Evolutionary conservation across 2,329 filamentous ascomycete genomes (phyloP), one percentile per base, ranked within the genome.

Genomic region (Pestalotiopsis sp.): DNA sequence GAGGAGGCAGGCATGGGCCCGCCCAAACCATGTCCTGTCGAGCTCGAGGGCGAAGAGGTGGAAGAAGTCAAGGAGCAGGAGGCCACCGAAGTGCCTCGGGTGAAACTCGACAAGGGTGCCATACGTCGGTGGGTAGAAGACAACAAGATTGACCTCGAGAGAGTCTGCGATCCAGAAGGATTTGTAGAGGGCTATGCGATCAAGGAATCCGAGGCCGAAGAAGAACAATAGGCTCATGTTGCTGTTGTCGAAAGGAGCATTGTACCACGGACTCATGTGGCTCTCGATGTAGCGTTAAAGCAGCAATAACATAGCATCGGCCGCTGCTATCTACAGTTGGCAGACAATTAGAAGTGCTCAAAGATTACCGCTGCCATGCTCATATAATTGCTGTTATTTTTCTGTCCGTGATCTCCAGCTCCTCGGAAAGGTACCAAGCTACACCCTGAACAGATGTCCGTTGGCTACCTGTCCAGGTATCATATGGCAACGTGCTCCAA

Each of bases 151-250:
- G 86, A 85, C 65, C 77, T 95, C 64, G 86, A 88, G 66, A 87
- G 86, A 74, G 86, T 90, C 1, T 93, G 96, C 65, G 91, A 93
- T 78, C 87, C 91, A 4, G 86, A 90, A 1, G 94, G 93, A 1
- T 97, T 97, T 73, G 80, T 91, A 6, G 88, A 91, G 70, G 87
- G 89, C 66, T 92, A 92, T 78, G 88, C 88, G 13, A 80, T 86
- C 63, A 86, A 83, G 74, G 70, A 74, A 36, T 79, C 77, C 3
- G 77, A 77, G 67, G 76, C 69, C 12, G 75, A 72, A 5, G 79
- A 79, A 14, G 80, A 78, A 12, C 81, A 82, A 27, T 75, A 71
- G 79, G n/a, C 39, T 62, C 12, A 59, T 27, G 13, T 4, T 7
- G 11, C 61, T 38, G 17, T 38, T 20, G 36, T 25, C 25, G 23